A percentile compares a stretch with the other conserved stretches of the same genome.
These are phyloP conservation scores for Nakaseomyces glabratus DNA, from an alignment of 1,139 yeast genomes.

Conservation along the genomic window DNA sequence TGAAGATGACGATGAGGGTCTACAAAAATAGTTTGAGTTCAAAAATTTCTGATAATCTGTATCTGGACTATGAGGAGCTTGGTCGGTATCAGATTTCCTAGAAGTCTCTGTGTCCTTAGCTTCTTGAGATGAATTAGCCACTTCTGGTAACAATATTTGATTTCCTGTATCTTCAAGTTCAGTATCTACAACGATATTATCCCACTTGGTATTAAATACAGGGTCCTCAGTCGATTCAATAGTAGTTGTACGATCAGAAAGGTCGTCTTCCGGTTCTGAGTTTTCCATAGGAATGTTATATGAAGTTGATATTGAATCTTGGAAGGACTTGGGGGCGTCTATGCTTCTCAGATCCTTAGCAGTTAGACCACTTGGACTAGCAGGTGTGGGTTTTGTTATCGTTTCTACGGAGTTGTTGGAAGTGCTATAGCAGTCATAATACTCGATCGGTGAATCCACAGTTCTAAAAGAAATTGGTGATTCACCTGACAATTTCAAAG, in stretches of 20 bases:
- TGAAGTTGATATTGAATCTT: slow-evolving; percentile 1
- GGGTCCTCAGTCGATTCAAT: neutral
- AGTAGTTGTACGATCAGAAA: too few relatives aligned
- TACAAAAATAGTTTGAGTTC: slow-evolving; percentile 23
- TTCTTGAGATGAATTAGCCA: too few relatives aligned
- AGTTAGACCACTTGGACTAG: neutral
- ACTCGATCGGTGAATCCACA: neutral
- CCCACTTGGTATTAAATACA: neutral
- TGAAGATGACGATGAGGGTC: slow-evolving; percentile 6
- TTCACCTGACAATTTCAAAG: neutral
- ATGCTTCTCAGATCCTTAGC: neutral
- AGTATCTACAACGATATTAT: slow-evolving; percentile 2
- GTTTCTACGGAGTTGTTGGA: slow-evolving; percentile 4
- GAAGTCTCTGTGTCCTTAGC: too few relatives aligned
- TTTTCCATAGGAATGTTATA: slow-evolving; percentile 2
- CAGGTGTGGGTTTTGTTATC: slow-evolving; percentile 2
- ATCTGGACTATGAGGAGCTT: slow-evolving; percentile 8
- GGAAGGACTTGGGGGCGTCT: neutral
- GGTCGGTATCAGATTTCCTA: slow-evolving; percentile 2
- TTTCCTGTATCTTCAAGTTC: too few relatives aligned
- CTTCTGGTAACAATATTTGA: too few relatives aligned
- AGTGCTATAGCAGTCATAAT: slow-evolving; percentile 3
- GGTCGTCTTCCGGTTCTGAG: neutral
- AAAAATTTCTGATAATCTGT: slow-evolving; percentile 23
- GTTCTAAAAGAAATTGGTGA: neutral